Evolutionary conservation across 306 rosid species (phyloP), one percentile per base, ranked within the genome.

Genomic region (Senna tora): DNA sequence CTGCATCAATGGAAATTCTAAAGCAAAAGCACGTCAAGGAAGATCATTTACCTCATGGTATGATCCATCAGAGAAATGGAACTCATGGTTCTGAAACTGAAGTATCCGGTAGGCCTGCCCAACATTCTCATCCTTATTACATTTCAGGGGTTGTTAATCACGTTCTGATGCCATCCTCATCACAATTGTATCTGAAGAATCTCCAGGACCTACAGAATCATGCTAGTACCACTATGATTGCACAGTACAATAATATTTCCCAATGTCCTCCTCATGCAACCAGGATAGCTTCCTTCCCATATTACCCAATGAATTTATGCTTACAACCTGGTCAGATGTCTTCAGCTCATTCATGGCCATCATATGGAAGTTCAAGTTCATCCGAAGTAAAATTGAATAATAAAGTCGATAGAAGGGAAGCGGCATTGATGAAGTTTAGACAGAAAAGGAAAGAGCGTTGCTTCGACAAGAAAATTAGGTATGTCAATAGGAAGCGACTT

Each of bases 391-490:
- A 77, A 34, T 17, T 72, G 28, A n/a, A n/a, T n/a, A 85, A 4
- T 59, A 89, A 86, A 78, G 88, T 82, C 41, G 96, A 95, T 72
- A 82, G 96, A 81, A 95, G 99, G 85, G 99, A 88, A 83, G 99
- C 96, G 54, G 97, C 99, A 32, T 74, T 95, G 84, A 85, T 89
- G 69, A 95, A 91, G 77, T 95, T 95, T 70, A 85, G 97, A 85
- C 92, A 89, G 81, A 95, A 95, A 83, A 87, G 99, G 76, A 91
- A 89, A 82, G 97, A 95, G 43, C 87, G 99, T 4, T 91, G 97
- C 76, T 95, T 95, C 50, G 99, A 91, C 73, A 95, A 95, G 83
- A 91, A 89, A 89, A 91, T 95, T 60, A 81, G 99, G 79, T 94
- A 94, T 62, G 93, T 86, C 43, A 94, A 94, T 72, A 68, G 96